A percentile compares a stretch with the other conserved stretches of the same genome.
phyloP scores from a whole-genome alignment of 805 yeast genomes.

The Kodamaea restingae region DNA sequence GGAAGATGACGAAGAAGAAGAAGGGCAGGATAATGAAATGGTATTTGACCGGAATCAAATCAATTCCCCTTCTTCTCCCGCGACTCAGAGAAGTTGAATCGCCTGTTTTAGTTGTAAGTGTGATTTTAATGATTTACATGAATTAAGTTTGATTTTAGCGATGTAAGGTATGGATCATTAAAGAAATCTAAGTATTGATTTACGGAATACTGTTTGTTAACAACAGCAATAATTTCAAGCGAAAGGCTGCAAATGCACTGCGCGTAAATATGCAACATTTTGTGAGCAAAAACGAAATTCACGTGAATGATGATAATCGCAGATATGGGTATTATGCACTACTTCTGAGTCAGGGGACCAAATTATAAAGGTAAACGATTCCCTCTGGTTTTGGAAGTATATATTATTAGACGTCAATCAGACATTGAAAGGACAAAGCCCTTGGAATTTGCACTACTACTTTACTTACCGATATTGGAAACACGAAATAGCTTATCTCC shows the following conservation, averaged over 20 bases:
- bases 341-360: conserved; percentile 1
- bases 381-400: not conserved
- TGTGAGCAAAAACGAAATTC: conserved; percentile 2
- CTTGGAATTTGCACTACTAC: no score
- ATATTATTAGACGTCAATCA: no score
- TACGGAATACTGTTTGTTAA: no score
- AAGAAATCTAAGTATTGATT: no score
- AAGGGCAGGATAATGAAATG: conserved; percentile 1
- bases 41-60: not conserved
- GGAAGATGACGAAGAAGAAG: conserved; percentile 14
- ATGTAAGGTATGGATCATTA: no score
- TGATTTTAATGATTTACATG: no score
- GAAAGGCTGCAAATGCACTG: conserved; percentile 2
- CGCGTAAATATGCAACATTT: not conserved
- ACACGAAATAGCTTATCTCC: not conserved
- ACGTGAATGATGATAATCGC: conserved; percentile 11
- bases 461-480: no score
- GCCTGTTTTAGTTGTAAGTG: no score
- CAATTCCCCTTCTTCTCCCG: not conserved
- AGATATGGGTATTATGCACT: not conserved
- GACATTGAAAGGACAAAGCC: no score
- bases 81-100: not conserved
- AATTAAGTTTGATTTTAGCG: no score
- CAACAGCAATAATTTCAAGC: no score
- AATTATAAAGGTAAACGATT: not conserved